These are phyloP conservation scores for Lentinula raphanica DNA, from an alignment of 768 basidiomycete species.

Conservation along the genomic window DNA sequence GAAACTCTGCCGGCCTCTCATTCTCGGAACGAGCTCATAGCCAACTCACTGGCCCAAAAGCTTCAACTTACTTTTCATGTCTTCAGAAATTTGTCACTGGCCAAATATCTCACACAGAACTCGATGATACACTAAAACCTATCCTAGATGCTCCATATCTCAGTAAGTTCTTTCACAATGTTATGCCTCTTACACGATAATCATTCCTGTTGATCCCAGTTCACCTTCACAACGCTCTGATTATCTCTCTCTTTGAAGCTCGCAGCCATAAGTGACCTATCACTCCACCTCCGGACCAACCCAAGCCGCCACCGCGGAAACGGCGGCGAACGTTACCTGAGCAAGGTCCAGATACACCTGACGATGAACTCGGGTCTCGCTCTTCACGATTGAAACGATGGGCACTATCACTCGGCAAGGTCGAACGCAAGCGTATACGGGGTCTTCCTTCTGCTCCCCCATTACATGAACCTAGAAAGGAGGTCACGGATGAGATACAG, in stretches of 20 bases:
- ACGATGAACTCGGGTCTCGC: constrained; percentile 49
- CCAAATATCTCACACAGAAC: constrained; percentile 65
- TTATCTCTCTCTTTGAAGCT: constrained; percentile 79
- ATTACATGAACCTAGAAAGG: constrained; percentile 40
- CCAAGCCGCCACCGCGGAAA: constrained; percentile 50
- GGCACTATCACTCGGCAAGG: constrained; percentile 65
- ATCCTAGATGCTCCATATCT: constrained; percentile 57
- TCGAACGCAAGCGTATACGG: constrained; percentile 70
- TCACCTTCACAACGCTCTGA: constrained; percentile 77
- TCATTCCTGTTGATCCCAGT: constrained; percentile 33
- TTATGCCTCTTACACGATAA: background rate
- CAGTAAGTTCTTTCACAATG: constrained; percentile 23
- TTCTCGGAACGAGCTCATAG: too few species aligned
- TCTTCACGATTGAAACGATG: constrained; percentile 69
- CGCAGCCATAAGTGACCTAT: constrained; percentile 65
- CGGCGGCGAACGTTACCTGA: constrained; percentile 65
- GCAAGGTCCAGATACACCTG: constrained; percentile 55
- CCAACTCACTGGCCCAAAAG: constrained; percentile 62
- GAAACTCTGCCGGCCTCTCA: too few species aligned
- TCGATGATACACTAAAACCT: constrained; percentile 64
- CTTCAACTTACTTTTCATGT: constrained; percentile 54
- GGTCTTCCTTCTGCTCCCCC: constrained; percentile 37
- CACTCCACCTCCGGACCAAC: constrained; percentile 58
- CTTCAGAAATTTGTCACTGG: constrained; percentile 68
- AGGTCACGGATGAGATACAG: constrained; percentile 58